These are phyloP conservation scores for Boletus pseudo-olivaceus DNA, from an alignment of 768 basidiomycete species.

Conservation along the genomic window DNA sequence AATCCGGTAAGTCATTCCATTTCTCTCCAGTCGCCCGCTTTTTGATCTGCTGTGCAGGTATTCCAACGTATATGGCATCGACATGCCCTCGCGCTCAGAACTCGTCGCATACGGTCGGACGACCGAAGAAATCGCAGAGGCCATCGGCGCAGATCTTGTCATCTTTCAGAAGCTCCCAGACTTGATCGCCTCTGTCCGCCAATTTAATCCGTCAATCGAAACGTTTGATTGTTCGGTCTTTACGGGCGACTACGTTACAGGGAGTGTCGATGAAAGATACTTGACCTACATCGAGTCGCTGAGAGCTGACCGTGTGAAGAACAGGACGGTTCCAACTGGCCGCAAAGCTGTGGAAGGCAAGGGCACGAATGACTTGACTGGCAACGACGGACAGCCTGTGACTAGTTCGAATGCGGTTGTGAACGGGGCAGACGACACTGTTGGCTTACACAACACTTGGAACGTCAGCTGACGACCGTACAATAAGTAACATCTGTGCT, in stretches of 20 bases:
- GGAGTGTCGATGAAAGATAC: conserved; percentile 84
- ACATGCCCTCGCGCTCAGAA: conserved; percentile 96
- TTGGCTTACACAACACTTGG: conserved; percentile 78
- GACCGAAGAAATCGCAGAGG: conserved; percentile 64
- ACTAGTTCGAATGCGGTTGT: conserved; percentile 40
- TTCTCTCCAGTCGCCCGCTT: background rate
- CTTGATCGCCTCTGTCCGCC: conserved; percentile 79
- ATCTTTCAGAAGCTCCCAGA: conserved; percentile 93
- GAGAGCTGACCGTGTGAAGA: conserved; percentile 79
- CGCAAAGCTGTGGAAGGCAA: conserved; percentile 36
- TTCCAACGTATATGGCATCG: conserved; percentile 98
- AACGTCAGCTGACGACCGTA: conserved; percentile 33
- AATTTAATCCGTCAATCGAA: conserved; percentile 73
- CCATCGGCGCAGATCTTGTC: conserved; percentile 92
- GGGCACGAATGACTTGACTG: conserved; percentile 22
- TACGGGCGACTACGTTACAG: conserved; percentile 95
- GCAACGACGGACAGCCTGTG: conserved; percentile 16
- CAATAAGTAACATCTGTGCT: background rate
- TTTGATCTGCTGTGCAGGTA: conserved; percentile 41
- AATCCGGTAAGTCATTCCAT: conserved; percentile 57
- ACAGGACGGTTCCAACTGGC: conserved; percentile 39
- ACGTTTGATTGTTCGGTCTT: conserved; percentile 97
- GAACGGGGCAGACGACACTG: conserved; percentile 70
- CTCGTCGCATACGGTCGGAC: conserved; percentile 84
- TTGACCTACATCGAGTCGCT: conserved; percentile 68